Percentiles rank a stretch among this genome's conserved stretches.
phyloP scores from a whole-genome alignment of 176 grass and related monocot species.

The Zea mays region DNA sequence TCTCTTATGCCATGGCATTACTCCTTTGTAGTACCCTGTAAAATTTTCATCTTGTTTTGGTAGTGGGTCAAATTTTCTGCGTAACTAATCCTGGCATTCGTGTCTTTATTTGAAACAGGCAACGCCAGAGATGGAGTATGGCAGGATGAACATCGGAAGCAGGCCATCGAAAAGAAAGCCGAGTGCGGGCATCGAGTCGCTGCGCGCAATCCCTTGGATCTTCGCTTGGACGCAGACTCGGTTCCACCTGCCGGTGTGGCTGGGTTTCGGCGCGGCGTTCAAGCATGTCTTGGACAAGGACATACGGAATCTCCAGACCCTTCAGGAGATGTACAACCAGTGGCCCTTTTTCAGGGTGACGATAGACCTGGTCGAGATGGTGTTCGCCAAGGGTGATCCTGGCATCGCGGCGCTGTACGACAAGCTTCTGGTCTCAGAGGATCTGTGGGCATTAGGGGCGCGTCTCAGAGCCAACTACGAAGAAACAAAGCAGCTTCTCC shows the following conservation, averaged over 20 bases:
- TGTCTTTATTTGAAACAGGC: constrained; percentile 49
- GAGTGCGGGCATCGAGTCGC: constrained; percentile 81
- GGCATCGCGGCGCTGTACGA: constrained; percentile 91
- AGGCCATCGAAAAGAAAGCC: constrained; percentile 89
- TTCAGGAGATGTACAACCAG: constrained; percentile 83
- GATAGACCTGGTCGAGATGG: constrained; percentile 96
- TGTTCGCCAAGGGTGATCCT: constrained; percentile 93
- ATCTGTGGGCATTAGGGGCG: constrained; percentile 71
- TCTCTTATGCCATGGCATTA: background rate
- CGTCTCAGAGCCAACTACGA: constrained; percentile 73
- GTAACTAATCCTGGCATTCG: constrained; percentile 5
- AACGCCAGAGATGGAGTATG: constrained; percentile 87
- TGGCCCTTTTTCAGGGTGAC: constrained; percentile 99
- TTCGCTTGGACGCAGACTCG: constrained; percentile 96
- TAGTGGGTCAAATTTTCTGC: background rate
- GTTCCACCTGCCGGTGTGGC: constrained; percentile 94
- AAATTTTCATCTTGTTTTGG: background rate
- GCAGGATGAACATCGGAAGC: constrained; percentile 94
- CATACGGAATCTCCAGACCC: constrained; percentile 66
- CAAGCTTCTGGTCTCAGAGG: constrained; percentile 80
- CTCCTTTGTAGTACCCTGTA: background rate
- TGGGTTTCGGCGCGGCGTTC: constrained; percentile 90
- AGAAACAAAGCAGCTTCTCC: constrained; percentile 82
- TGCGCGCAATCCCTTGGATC: constrained; percentile 96
- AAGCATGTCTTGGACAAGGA: constrained; percentile 74